These are phyloP conservation scores for Ambrosiella xylebori DNA, from an alignment of 2,329 filamentous ascomycete genomes.

Conservation along the genomic window DNA sequence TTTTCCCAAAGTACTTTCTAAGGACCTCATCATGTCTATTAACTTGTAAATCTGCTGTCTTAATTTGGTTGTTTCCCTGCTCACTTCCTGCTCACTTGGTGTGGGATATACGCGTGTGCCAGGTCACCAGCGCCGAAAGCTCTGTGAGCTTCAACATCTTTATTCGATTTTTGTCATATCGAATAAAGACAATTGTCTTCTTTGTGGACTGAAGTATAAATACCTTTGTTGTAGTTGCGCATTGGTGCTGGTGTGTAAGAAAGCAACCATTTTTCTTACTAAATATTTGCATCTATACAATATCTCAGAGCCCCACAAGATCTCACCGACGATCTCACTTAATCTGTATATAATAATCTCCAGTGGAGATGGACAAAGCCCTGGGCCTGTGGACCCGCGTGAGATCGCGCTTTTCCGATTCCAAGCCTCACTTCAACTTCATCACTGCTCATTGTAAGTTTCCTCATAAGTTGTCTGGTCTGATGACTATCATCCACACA, in stretches of 20 bases:
- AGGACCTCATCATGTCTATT: background rate
- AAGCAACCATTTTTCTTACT: too few species aligned
- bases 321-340: background rate
- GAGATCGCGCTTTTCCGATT: constrained; percentile 35
- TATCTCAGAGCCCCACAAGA: too few species aligned
- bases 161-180: background rate
- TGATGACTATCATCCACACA: background rate
- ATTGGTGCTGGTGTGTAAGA: too few species aligned
- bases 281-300: too few species aligned
- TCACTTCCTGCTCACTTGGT: background rate
- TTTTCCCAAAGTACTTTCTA: background rate
- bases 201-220: background rate
- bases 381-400: constrained; percentile 25
- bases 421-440: constrained; percentile 59
- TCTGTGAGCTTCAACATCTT: background rate
- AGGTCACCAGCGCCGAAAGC: background rate
- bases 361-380: constrained; percentile 7
- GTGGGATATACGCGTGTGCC: background rate
- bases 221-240: background rate
- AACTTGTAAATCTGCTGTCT: background rate
- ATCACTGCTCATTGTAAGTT: constrained; percentile 61
- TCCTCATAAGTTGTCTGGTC: background rate
- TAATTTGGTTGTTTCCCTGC: background rate
- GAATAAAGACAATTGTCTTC: background rate
- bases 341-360: background rate